phyloP scores from a whole-genome alignment of 371 early-diverging fungal genomes.

The Mucor lusitanicus region DNA sequence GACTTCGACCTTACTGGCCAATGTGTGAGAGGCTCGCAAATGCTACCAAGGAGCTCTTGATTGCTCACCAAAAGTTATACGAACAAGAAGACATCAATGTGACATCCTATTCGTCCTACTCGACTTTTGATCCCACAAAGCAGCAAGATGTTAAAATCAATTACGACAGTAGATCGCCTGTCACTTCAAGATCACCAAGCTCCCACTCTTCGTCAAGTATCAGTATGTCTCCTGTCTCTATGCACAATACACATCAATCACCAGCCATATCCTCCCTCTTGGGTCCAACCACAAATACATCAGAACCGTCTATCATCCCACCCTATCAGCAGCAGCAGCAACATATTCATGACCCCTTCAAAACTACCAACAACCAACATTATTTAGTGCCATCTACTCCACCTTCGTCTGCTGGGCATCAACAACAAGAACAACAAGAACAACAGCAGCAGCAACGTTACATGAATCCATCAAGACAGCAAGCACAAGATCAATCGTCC shows the following conservation, averaged over 20 bases:
- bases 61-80: constrained; percentile 38
- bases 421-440: constrained; percentile 3
- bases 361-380: not conserved
- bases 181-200: constrained; percentile 4
- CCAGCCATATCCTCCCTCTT: constrained; percentile 9
- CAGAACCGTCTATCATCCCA: not conserved
- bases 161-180: not conserved
- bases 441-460: not conserved
- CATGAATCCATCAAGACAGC: not conserved
- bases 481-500: not conserved
- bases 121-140: not conserved
- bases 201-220: constrained; percentile 1
- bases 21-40: constrained; percentile 45
- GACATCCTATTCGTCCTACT: not conserved
- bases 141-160: not conserved
- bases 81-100: constrained; percentile 6
- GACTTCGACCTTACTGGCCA: constrained; percentile 40
- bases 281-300: not conserved
- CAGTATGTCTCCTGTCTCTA: not conserved
- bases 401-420: not conserved
- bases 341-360: not conserved
- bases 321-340: not conserved
- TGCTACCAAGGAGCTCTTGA: constrained; percentile 38
- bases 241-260: not conserved
- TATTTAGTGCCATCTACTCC: constrained; percentile 7